Percentiles rank a stretch among this genome's conserved stretches.
These are phyloP conservation scores for Usnea hakonensis DNA, from an alignment of 495 filamentous ascomycete genomes.

Conservation along the genomic window DNA sequence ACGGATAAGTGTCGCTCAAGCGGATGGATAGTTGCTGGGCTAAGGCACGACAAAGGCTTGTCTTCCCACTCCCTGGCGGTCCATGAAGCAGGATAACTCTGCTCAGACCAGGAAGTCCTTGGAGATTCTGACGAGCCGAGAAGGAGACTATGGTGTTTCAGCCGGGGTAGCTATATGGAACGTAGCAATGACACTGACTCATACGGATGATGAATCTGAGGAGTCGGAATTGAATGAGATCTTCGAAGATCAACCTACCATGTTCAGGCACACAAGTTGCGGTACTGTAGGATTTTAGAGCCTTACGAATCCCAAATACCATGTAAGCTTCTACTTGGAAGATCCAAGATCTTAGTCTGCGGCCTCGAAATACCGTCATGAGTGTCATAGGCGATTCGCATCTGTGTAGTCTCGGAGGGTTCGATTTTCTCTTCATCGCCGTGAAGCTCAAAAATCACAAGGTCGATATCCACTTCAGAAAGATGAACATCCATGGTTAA, in stretches of 20 bases:
- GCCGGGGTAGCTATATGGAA: not conserved
- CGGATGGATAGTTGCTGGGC: constrained; percentile 53
- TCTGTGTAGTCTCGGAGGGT: not conserved
- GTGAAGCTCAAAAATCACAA: constrained; percentile 24
- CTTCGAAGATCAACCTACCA: constrained; percentile 41
- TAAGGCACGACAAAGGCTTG: constrained; percentile 42
- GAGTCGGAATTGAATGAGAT: constrained; percentile 37
- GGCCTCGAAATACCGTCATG: constrained; percentile 10
- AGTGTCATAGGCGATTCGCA: constrained; percentile 2
- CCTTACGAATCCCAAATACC: constrained; percentile 44
- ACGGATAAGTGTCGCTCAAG: constrained; percentile 36
- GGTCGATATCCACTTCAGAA: constrained; percentile 22
- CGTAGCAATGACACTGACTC: constrained; percentile 26
- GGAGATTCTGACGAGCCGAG: constrained; percentile 25
- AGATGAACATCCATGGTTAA: constrained; percentile 16
- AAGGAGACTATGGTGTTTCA: constrained; percentile 28
- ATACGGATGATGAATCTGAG: constrained; percentile 42
- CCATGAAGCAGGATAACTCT: constrained; percentile 43
- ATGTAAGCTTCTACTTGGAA: constrained; percentile 39
- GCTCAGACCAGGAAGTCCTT: constrained; percentile 33
- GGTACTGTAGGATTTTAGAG: not conserved
- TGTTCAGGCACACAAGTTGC: not conserved
- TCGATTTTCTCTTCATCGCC: not conserved
- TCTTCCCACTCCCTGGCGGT: constrained; percentile 51
- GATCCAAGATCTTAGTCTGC: constrained; percentile 27